phyloP scores from a whole-genome alignment of 2,329 filamentous ascomycete genomes.

The Ceratocystis variospora region DNA sequence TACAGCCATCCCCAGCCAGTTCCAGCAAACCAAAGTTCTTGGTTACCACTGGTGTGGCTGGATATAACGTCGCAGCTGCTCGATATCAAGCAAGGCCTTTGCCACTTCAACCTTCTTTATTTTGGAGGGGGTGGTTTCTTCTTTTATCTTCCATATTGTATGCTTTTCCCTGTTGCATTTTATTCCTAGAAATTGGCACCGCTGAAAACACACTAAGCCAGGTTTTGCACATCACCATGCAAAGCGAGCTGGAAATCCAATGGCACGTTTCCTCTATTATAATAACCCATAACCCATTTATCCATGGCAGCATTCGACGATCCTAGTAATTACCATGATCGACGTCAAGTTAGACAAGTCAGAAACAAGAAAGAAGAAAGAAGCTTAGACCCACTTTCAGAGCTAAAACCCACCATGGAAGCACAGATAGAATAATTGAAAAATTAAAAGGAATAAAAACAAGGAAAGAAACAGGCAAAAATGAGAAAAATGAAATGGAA shows the following conservation, averaged over 20 bases:
- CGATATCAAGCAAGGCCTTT: too few relatives aligned
- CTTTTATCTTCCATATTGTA: background rate
- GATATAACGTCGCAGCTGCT: background rate
- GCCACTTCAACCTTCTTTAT: too few relatives aligned
- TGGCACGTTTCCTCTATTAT: background rate
- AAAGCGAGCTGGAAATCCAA: background rate
- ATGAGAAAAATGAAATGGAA: background rate
- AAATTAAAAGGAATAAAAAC: background rate
- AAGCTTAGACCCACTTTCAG: background rate
- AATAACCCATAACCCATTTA: background rate
- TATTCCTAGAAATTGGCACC: background rate
- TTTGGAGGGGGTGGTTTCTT: too few relatives aligned
- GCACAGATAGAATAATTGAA: background rate
- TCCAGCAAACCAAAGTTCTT: background rate
- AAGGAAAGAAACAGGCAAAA: background rate
- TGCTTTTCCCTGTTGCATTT: background rate
- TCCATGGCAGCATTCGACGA: background rate
- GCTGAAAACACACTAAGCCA: background rate
- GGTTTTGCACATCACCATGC: background rate
- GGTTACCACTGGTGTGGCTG: background rate
- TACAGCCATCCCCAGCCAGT: background rate
- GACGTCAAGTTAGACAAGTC: background rate
- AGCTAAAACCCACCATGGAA: too few relatives aligned
- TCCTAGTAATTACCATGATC: background rate
- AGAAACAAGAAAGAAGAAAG: constrained; percentile 3